Evolutionary conservation across 108 stramenopile species (phyloP), one percentile per base, ranked within the genome.

Genomic region (Pseudonitzschia delicatissima): DNA sequence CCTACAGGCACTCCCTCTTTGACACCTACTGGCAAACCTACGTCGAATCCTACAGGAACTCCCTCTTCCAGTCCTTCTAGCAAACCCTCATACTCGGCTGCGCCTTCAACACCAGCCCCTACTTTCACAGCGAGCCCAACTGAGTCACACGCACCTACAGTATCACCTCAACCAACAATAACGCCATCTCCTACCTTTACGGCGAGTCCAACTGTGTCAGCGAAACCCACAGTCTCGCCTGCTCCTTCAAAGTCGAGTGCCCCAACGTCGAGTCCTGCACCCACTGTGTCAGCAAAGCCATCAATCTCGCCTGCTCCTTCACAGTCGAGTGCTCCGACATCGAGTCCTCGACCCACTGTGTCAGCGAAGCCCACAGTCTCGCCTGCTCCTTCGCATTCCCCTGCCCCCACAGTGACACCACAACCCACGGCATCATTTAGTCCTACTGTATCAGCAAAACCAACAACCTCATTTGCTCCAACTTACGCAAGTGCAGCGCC

Each of bases 401-500:
- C n/a, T 3, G 40, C 35, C 18, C 72, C 64, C 25, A 68, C 73
- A 3, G 33, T 33, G 21, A 25, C 62, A 42, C 73, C 72, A 3
- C 15, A 11, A 33, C 37, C 48, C 12, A 42, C 36, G 5, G 11
- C 49, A 25, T 39, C 59, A 26, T 17, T 48, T 2, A 40, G 45
- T 44, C 66, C 73, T 0, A 61, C 60, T 21, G 0, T 27, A 3
- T 33, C 60, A 3, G 4, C 60, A 7, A n/a, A 18, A 20, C 60
- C 60, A n/a, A 21, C 60, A 9, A 5, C 20, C 2, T 31, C 33
- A n/a, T 25, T 1, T 7, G 55, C 55, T 2, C 55, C 55, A 2
- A 29, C 55, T 28, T 25, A 2, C 0, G 2, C 6, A 7, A 48
- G 47, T 7, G 20, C 1, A 5, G 15, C 37, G 37, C 60, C 60